Evolutionary conservation across 2,329 filamentous ascomycete species (phyloP).

Genomic region (Hypoxylon sp.): DNA sequence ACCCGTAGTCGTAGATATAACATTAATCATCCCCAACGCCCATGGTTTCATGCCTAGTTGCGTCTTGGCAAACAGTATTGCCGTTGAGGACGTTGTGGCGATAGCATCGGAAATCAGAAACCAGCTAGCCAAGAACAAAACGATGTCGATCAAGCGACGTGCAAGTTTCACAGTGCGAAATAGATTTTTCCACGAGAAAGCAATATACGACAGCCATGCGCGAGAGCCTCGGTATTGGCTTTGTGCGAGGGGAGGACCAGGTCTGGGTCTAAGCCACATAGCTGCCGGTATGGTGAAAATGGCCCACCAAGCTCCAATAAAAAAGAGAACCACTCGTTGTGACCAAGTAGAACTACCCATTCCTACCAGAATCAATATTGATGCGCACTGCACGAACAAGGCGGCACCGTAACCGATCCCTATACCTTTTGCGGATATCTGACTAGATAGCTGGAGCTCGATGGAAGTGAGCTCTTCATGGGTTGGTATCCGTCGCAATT

Average conservation of each 20-base stretch:
- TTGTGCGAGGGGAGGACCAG: slow-evolving; percentile 82
- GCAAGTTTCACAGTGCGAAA: slow-evolving; percentile 85
- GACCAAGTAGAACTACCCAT: slow-evolving; percentile 86
- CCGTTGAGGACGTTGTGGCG: slow-evolving; percentile 93
- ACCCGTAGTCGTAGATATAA: slow-evolving; percentile 88
- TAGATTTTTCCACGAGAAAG: slow-evolving; percentile 88
- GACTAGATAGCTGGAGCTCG: slow-evolving; percentile 86
- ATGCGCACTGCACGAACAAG: slow-evolving; percentile 84
- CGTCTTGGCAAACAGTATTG: slow-evolving; percentile 96
- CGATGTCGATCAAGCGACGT: slow-evolving; percentile 78
- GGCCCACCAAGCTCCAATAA: slow-evolving; percentile 94
- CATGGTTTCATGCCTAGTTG: slow-evolving; percentile 90
- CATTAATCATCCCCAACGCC: slow-evolving; percentile 91
- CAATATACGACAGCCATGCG: slow-evolving; percentile 79
- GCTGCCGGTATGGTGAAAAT: slow-evolving; percentile 90
- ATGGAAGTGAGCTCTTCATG: slow-evolving; percentile 69
- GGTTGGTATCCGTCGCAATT: slow-evolving; percentile 59
- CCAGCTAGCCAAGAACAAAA: slow-evolving; percentile 89
- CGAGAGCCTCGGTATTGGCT: slow-evolving; percentile 58
- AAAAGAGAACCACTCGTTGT: slow-evolving; percentile 86
- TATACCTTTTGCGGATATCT: slow-evolving; percentile 92
- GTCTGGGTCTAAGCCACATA: slow-evolving; percentile 88
- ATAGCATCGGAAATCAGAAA: slow-evolving; percentile 95
- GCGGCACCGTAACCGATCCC: slow-evolving; percentile 94
- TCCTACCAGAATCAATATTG: slow-evolving; percentile 81